Percentiles rank a stretch among this genome's conserved stretches.
Conservation (phyloP, 2,329 filamentous ascomycete genomes). For the Fusarium sp. region DNA sequence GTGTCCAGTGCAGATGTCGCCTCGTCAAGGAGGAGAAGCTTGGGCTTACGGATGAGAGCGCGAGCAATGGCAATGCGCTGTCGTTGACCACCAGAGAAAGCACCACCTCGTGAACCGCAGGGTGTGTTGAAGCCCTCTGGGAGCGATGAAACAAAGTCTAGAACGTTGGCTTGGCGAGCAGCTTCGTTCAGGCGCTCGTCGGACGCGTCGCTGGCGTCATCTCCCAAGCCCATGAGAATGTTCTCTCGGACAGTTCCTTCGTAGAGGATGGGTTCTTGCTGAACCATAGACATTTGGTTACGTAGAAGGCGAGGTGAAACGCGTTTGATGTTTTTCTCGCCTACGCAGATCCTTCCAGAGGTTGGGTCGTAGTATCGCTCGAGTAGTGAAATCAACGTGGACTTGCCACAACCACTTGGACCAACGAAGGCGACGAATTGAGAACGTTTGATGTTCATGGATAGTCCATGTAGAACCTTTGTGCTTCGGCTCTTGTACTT, state of each 20-base stretch:
- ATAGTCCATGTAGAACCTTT: slow-evolving; percentile 21
- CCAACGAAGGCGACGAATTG: slow-evolving; percentile 68
- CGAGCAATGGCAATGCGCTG: slow-evolving; percentile 77
- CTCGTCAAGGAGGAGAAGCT: slow-evolving; percentile 75
- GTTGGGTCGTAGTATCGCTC: slow-evolving; percentile 60
- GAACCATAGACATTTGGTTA: slow-evolving; percentile 54
- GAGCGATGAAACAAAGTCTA: slow-evolving; percentile 56
- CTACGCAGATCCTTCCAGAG: slow-evolving; percentile 49
- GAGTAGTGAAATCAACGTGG: slow-evolving; percentile 67
- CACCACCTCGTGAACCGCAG: slow-evolving; percentile 72
- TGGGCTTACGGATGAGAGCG: slow-evolving; percentile 72
- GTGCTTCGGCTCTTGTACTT: slow-evolving; percentile 20
- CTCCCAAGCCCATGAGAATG: slow-evolving; percentile 60
- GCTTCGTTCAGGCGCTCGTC: slow-evolving; percentile 56
- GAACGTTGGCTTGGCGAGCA: slow-evolving; percentile 61
- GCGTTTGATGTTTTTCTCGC: slow-evolving; percentile 47
- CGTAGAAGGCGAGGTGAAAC: slow-evolving; percentile 50
- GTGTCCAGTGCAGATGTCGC: slow-evolving; percentile 72
- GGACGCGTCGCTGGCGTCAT: slow-evolving; percentile 31
- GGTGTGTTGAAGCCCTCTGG: slow-evolving; percentile 66
- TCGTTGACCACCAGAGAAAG: slow-evolving; percentile 75
- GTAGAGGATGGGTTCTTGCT: slow-evolving; percentile 57
- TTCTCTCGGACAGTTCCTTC: slow-evolving; percentile 68
- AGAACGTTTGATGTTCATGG: slow-evolving; percentile 20
- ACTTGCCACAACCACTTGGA: slow-evolving; percentile 70